Base-by-base conservation (phyloP, 2,329 filamentous ascomycete genomes). In the Colletotrichum sansevieriae region DNA sequence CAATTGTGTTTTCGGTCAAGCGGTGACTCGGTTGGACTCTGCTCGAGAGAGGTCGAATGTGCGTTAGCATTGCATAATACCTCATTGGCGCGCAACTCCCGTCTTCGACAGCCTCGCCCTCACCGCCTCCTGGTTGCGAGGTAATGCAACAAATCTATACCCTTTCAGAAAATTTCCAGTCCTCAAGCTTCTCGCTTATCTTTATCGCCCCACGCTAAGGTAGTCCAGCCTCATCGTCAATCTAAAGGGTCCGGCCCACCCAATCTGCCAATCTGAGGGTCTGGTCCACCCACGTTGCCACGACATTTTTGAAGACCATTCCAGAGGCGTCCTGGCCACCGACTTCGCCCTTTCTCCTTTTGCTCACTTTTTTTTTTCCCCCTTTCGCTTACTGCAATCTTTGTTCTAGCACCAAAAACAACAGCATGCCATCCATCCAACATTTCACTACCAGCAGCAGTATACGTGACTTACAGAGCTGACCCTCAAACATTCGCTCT, bases 161-260 rank as follows among this genome's bases (percentile, higher is more conserved):
- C 29, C 29, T 7, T 29, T 29, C 9, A 13, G 35, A 39, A 39
- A 39, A 39, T 57, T 57, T 18, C 37, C 15, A 29, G 43, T 44
- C 22, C 54, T 13, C 39, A 43, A 43, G 39, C 18, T 29, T 43
- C 43, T 60, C 37, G 37, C 63, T 60, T 54, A 65, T 66, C 58
- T 20, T 37, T 18, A 66, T 47, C 49, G 58, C 63, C 33, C 46
- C 63, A 52, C 63, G 60, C 63, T 66, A 18, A 18, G 18, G 18
- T 18, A 66, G 63, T 66, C 63, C 63, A 20, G 58, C 49, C 46
- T 63, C 41, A 54, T 29, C 49, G 49, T 66, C 49, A 39, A 39
- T 39, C 37, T 39, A 1, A 39, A 39, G 37, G 11, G 37, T 39
- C 37, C 9, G 37, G 37, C 37, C 37, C 37, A 39, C 12, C 39